Conservation (phyloP, 805 yeast genomes). For the Kluyveromyces siamensis region DNA sequence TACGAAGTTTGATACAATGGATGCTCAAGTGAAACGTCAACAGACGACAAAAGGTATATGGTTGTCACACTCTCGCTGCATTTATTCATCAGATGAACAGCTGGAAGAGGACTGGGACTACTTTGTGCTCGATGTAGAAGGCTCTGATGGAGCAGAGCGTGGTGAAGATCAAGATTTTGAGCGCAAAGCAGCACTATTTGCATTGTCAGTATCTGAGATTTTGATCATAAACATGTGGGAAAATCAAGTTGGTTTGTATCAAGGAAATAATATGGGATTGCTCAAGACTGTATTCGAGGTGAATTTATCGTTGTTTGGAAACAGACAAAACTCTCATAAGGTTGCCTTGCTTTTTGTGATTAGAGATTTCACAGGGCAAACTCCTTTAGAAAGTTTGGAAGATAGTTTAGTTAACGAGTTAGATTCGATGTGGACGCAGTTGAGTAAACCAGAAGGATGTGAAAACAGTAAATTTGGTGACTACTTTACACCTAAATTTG, state of each 20-base stretch:
- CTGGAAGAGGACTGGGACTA: constrained; percentile 31
- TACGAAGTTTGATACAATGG: constrained; percentile 89
- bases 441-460: constrained; percentile 65
- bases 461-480: constrained; percentile 50
- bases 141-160: constrained; percentile 95
- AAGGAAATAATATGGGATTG: constrained; percentile 95
- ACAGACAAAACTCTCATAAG: constrained; percentile 44
- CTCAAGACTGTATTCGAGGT: constrained; percentile 95
- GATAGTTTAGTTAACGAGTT: constrained; percentile 64
- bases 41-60: constrained; percentile 88
- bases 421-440: constrained; percentile 64
- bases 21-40: constrained; percentile 62
- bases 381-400: constrained; percentile 68
- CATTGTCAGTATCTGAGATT: constrained; percentile 83
- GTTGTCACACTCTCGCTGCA: constrained; percentile 50
- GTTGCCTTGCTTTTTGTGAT: constrained; percentile 77
- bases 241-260: constrained; percentile 91
- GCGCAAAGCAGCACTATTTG: constrained; percentile 91
- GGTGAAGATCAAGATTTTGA: constrained; percentile 99
- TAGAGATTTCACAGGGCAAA: constrained; percentile 82
- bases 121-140: constrained; percentile 94
- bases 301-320: constrained; percentile 75
- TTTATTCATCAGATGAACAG: constrained; percentile 19
- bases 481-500: constrained; percentile 79
- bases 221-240: constrained; percentile 94